phyloP scores from a whole-genome alignment of 202 grass and related monocot species.

The Schoenoplectus triqueter region DNA sequence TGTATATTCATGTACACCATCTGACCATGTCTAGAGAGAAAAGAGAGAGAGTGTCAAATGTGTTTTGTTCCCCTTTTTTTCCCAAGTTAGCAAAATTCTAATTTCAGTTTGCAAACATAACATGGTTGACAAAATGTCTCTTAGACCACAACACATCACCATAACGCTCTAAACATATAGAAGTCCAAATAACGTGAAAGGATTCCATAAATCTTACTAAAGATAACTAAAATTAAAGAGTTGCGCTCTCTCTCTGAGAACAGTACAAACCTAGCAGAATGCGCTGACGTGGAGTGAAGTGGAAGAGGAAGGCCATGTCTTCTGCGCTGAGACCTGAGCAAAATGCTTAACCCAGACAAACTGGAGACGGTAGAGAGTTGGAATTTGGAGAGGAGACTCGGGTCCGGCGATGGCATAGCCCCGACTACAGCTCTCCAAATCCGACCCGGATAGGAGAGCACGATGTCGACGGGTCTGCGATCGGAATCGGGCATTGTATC shows the following conservation, averaged over 20 bases:
- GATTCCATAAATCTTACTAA: background rate
- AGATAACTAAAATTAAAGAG: background rate
- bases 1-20: background rate
- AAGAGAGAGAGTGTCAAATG: background rate
- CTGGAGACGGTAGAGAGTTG: background rate
- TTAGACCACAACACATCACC: background rate
- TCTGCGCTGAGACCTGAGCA: slow-evolving; percentile 30
- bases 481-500: background rate
- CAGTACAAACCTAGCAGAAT: slow-evolving; percentile 39
- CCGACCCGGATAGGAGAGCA: slow-evolving; percentile 36
- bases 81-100: background rate
- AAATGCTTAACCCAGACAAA: slow-evolving; percentile 17
- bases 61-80: background rate
- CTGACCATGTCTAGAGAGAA: background rate
- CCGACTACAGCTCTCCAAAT: slow-evolving; percentile 37
- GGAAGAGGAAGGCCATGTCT: slow-evolving; percentile 45
- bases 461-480: background rate
- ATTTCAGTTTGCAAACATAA: background rate
- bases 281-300: slow-evolving; percentile 28
- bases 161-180: background rate
- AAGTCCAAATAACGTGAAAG: background rate
- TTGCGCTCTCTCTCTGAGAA: background rate
- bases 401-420: slow-evolving; percentile 36
- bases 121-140: slow-evolving; percentile 29
- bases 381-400: slow-evolving; percentile 38